Conservation (phyloP, 2,329 filamentous ascomycete genomes). For the Tolypocladium album region DNA sequence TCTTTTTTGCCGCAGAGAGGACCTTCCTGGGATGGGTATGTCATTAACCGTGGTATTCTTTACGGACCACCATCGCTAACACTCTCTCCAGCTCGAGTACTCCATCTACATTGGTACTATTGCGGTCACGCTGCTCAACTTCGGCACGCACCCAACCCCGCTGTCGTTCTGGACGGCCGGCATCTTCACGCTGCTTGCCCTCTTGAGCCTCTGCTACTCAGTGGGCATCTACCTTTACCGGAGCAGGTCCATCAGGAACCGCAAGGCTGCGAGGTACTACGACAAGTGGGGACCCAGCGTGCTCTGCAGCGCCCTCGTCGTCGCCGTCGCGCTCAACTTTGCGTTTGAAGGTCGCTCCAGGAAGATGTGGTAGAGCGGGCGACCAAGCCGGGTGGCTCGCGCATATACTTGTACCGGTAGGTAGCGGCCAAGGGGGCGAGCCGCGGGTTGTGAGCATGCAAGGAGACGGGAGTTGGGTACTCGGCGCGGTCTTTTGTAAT, state of each 20-base stretch:
- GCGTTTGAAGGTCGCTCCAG: slow-evolving; percentile 60
- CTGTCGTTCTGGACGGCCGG: slow-evolving; percentile 60
- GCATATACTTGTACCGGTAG: not conserved
- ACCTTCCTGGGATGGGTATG: slow-evolving; percentile 90
- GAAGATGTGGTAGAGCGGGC: slow-evolving; percentile 32
- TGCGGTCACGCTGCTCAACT: slow-evolving; percentile 74
- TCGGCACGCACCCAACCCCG: slow-evolving; percentile 47
- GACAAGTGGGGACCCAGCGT: slow-evolving; percentile 76
- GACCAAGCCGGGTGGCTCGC: not conserved
- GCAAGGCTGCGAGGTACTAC: slow-evolving; percentile 82
- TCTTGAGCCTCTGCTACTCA: slow-evolving; percentile 70
- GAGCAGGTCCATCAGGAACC: slow-evolving; percentile 71
- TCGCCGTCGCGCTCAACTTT: slow-evolving; percentile 71
- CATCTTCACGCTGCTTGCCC: slow-evolving; percentile 73
- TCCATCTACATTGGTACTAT: slow-evolving; percentile 89
- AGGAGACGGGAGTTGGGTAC: not conserved
- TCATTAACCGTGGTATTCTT: slow-evolving; percentile 3
- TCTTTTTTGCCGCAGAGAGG: slow-evolving; percentile 91
- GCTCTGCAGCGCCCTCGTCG: slow-evolving; percentile 63
- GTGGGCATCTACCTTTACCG: slow-evolving; percentile 81
- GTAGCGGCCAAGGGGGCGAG: not conserved
- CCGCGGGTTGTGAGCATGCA: not conserved
- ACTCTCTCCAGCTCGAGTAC: slow-evolving; percentile 63
- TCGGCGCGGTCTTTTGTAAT: not conserved
- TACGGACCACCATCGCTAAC: slow-evolving; percentile 8